A percentile compares a stretch with the other conserved stretches of the same genome.
phyloP scores from a whole-genome alignment of 345 rosid genomes.

The Cardamine resedifolia region DNA sequence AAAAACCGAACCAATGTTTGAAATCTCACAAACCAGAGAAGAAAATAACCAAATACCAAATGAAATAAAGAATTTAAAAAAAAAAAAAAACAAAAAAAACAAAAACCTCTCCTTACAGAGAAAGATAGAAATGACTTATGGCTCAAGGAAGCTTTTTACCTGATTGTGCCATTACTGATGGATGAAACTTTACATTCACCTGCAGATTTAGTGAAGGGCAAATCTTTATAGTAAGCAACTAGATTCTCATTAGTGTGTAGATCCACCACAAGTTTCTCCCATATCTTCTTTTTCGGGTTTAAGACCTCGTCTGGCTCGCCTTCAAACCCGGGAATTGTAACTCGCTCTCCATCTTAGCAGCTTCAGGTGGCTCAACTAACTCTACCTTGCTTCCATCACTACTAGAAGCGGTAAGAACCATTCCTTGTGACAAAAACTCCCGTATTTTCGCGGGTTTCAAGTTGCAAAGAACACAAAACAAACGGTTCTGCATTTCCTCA shows the following conservation, averaged over 20 bases:
- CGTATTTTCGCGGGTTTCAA: too few species aligned
- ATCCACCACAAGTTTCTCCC: slow-evolving; percentile 76
- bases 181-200: slow-evolving; percentile 82
- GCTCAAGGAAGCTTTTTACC: slow-evolving; percentile 32
- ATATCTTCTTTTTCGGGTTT: slow-evolving; percentile 92
- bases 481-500: slow-evolving; percentile 89
- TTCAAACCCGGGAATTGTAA: slow-evolving; percentile 63
- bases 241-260: slow-evolving; percentile 53
- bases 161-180: slow-evolving; percentile 58
- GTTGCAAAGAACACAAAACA: too few species aligned
- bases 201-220: slow-evolving; percentile 74
- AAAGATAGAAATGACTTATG: neutral
- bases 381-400: too few species aligned
- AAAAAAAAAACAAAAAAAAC: too few species aligned
- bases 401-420: too few species aligned
- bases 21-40: neutral
- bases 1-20: neutral
- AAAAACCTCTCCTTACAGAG: neutral
- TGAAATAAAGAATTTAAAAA: too few species aligned
- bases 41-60: neutral
- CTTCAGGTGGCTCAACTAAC: too few species aligned
- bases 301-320: slow-evolving; percentile 78
- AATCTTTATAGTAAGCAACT: slow-evolving; percentile 70
- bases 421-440: too few species aligned
- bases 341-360: slow-evolving; percentile 56